Evolutionary conservation across 306 rosid genomes (phyloP).

Genomic region (Cicer arietinum): DNA sequence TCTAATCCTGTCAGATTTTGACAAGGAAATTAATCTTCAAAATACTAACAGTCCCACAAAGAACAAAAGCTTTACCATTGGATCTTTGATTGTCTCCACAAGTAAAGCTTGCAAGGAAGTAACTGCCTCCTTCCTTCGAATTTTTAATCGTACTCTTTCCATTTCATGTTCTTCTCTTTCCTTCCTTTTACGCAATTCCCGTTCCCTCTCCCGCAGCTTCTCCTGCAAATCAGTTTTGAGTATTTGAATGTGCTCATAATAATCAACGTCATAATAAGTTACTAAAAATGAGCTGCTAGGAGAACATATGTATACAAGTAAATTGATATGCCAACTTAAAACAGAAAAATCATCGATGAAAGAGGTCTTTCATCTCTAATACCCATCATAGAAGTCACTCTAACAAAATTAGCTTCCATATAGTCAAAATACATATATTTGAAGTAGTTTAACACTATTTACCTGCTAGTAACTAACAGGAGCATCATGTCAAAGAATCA

Average conservation of each 20-base stretch:
- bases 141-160: slow-evolving; percentile 85
- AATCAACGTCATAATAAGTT: neutral
- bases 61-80: slow-evolving; percentile 66
- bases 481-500: slow-evolving; percentile 23
- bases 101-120: slow-evolving; percentile 92
- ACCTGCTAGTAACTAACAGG: slow-evolving; percentile 7
- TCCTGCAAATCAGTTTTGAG: slow-evolving; percentile 63
- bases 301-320: slow-evolving; percentile 1
- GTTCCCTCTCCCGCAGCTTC: slow-evolving; percentile 89
- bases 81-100: slow-evolving; percentile 90
- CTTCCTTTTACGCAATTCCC: slow-evolving; percentile 91
- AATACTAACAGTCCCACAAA: slow-evolving; percentile 1
- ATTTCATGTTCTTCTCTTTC: slow-evolving; percentile 99
- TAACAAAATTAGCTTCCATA: slow-evolving; percentile 25
- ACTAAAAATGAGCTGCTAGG: slow-evolving; percentile 1
- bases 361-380: neutral
- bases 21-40: neutral
- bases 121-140: slow-evolving; percentile 89
- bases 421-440: slow-evolving; percentile 13
- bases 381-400: slow-evolving; percentile 22
- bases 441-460: slow-evolving; percentile 31
- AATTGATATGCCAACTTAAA: slow-evolving; percentile 21
- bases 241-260: slow-evolving; percentile 21
- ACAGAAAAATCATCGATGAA: slow-evolving; percentile 1
- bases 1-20: slow-evolving; percentile 30